These are phyloP conservation scores for Teunomyces aglyptinius DNA, from an alignment of 805 yeast species.

Conservation along the genomic window DNA sequence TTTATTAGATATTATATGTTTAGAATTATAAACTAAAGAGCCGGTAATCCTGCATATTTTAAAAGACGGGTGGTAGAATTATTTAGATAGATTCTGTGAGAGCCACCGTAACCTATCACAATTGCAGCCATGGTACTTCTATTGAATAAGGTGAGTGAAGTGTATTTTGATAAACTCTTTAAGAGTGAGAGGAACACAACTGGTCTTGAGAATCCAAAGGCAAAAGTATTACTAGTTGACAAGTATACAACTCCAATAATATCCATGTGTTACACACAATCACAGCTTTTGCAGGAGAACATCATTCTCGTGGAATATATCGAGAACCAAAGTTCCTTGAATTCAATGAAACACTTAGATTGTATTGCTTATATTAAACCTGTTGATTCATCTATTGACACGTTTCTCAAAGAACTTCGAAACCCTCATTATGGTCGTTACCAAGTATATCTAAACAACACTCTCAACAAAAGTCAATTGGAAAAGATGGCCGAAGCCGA, in stretches of 20 bases:
- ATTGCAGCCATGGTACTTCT: conserved; percentile 22
- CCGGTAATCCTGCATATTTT: too few relatives aligned
- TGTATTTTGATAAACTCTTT: conserved; percentile 32
- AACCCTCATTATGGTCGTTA: conserved; percentile 80
- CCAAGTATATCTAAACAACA: conserved; percentile 74
- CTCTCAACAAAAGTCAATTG: conserved; percentile 69
- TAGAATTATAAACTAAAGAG: background rate
- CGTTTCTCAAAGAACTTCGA: conserved; percentile 63
- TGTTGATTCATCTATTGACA: conserved; percentile 56
- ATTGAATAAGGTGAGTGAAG: conserved; percentile 25
- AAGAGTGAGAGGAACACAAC: conserved; percentile 9
- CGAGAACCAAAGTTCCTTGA: conserved; percentile 61
- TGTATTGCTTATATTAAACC: conserved; percentile 83
- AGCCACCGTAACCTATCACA: background rate
- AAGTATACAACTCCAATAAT: conserved; percentile 75
- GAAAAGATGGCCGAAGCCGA: conserved; percentile 91
- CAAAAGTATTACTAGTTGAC: conserved; percentile 79
- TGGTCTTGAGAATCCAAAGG: conserved; percentile 23
- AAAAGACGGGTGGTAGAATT: too few relatives aligned
- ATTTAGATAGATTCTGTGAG: background rate
- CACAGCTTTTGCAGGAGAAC: conserved; percentile 75
- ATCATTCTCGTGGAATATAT: conserved; percentile 73
- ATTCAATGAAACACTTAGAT: conserved; percentile 60
- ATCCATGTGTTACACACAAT: conserved; percentile 88
- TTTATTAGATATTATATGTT: background rate